These are phyloP conservation scores for Solanum etuberosum DNA, from an alignment of 257 asterid species.

Conservation along the genomic window DNA sequence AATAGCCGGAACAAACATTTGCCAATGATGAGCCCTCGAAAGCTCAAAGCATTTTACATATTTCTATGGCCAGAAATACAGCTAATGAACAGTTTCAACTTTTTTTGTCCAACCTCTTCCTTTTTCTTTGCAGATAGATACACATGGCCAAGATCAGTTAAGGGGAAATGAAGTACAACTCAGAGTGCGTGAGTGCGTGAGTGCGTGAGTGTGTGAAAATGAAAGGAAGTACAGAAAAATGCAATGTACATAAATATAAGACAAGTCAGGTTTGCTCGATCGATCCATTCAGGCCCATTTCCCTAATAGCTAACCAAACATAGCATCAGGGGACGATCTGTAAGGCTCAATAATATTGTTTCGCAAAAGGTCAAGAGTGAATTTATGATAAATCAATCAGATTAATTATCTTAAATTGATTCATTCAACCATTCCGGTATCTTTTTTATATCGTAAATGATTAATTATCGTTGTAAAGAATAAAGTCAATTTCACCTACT, in stretches of 20 bases:
- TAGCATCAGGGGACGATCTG: conserved; percentile 53
- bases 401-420: too few species aligned
- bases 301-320: background rate
- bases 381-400: conserved; percentile 12
- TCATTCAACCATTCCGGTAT: too few species aligned
- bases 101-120: background rate
- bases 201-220: too few species aligned
- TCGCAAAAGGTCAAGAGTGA: conserved; percentile 73
- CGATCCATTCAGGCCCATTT: background rate
- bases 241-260: background rate
- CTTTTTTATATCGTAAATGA: too few species aligned
- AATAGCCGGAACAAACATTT: background rate
- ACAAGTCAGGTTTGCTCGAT: background rate
- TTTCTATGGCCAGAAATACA: background rate
- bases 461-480: too few species aligned
- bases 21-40: background rate
- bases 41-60: background rate
- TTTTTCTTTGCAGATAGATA: background rate
- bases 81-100: background rate
- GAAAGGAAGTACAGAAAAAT: background rate
- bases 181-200: background rate
- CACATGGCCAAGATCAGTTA: background rate
- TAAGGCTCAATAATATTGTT: conserved; percentile 55
- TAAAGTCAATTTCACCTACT: too few species aligned
- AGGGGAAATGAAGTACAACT: background rate